phyloP scores from a whole-genome alignment of 2,329 filamentous ascomycete genomes.

The Ophiostoma novo-ulmi region DNA sequence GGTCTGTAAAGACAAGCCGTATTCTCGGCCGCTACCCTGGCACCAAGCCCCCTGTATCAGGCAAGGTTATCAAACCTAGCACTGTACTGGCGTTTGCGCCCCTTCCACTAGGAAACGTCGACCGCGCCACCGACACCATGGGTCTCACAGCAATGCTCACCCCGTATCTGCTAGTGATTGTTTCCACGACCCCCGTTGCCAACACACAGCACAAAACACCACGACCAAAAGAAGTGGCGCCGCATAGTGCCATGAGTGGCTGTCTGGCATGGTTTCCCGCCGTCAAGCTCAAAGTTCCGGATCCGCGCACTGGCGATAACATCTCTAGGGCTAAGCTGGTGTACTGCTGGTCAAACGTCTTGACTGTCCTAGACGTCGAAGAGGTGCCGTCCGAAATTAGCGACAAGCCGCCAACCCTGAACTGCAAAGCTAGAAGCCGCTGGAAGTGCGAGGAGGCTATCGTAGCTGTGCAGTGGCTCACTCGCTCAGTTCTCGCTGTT shows the following conservation, averaged over 20 bases:
- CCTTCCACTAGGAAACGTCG: conserved; percentile 87
- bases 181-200: conserved; percentile 92
- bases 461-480: conserved; percentile 94
- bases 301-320: conserved; percentile 60
- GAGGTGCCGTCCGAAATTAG: conserved; percentile 61
- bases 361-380: conserved; percentile 86
- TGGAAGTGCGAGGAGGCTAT: conserved; percentile 96
- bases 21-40: conserved; percentile 89
- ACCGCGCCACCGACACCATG: conserved; percentile 78
- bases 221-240: conserved; percentile 81
- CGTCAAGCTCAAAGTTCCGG: conserved; percentile 77
- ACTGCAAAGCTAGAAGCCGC: conserved; percentile 75
- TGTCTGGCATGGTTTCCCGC: conserved; percentile 97
- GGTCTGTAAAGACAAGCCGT: conserved; percentile 81
- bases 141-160: conserved; percentile 93
- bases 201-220: conserved; percentile 94
- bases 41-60: conserved; percentile 47
- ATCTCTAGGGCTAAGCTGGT: conserved; percentile 80
- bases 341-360: conserved; percentile 98
- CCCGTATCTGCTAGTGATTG: conserved; percentile 90
- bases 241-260: conserved; percentile 87
- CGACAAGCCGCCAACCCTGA: conserved; percentile 71
- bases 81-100: conserved; percentile 90
- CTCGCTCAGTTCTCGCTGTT: conserved; percentile 83
- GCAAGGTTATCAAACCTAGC: conserved; percentile 75